Evolutionary conservation across 306 rosid species (phyloP), one percentile per base, ranked within the genome.

Genomic region (Quercus suber): DNA sequence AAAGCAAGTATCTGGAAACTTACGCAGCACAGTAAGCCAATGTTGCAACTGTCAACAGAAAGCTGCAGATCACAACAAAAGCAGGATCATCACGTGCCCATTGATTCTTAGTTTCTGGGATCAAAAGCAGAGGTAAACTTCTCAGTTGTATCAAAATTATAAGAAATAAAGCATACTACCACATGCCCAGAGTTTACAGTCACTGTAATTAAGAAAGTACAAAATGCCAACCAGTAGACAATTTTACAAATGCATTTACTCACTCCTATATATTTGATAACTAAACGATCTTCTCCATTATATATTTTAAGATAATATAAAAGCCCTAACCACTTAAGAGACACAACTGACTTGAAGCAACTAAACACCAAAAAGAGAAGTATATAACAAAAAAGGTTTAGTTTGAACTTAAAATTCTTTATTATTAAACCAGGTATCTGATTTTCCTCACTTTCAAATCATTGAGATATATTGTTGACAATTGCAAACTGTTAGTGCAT

Each of bases 11-110:
- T 73, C 67, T 20, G 56, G 87, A 84, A 82, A 90, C 98, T 93
- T 91, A 96, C 99, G 98, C 98, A 23, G 92, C 98, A 88, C 98
- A 93, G 83, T 93, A 96, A 43, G 99, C 98, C 89, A 89, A 81
- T 70, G 94, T 86, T 76, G 99, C 91, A 82, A 96, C 91, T 20
- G 87, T 80, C 89, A 96, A 80, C 87, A 96, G 97, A 88, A 96
- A 90, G 85, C 94, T 93, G 92, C 96, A 96, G 88, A 96, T 93
- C 89, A 96, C 99, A 91, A 93, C 89, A 89, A 96, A 96, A 84
- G 97, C 99, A 87, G 99, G 99, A 82, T 96, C 99, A 57, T 96
- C 99, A 30, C 99, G 99, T 73, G 99, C 98, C 99, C 99, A 96
- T 85, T 96, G 99, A 77, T 96, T 96, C 94, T 96, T 96, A 87